Percentiles rank a stretch among this genome's conserved stretches.
phyloP scores from a whole-genome alignment of 257 asterid species.

The Fraxinus cuspidata region DNA sequence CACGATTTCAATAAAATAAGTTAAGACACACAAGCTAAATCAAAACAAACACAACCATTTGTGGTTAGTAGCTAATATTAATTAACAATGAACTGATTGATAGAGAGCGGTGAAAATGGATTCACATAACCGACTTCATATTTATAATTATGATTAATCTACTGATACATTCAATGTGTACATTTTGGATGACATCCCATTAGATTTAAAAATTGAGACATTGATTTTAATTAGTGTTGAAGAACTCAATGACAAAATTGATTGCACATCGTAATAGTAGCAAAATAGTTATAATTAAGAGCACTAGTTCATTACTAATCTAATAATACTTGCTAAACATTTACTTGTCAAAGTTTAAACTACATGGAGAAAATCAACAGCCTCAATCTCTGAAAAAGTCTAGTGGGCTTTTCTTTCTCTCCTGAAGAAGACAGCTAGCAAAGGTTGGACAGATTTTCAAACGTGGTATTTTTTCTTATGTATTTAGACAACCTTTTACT shows the following conservation, averaged over 20 bases:
- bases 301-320: not conserved
- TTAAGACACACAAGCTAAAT: no score
- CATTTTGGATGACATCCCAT: no score
- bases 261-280: no score
- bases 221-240: no score
- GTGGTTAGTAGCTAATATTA: no score
- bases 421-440: constrained; percentile 24
- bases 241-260: no score
- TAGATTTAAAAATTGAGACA: no score
- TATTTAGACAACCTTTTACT: constrained; percentile 29
- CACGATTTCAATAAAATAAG: no score
- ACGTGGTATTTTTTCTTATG: constrained; percentile 32
- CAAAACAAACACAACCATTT: not conserved
- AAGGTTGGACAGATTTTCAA: constrained; percentile 34
- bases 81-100: not conserved
- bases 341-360: not conserved
- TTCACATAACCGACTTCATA: not conserved
- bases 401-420: constrained; percentile 20
- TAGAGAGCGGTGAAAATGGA: not conserved
- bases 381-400: constrained; percentile 21
- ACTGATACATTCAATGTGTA: no score
- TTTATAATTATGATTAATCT: not conserved
- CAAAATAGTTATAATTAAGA: no score
- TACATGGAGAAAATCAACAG: constrained; percentile 20
- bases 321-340: not conserved